Evolutionary conservation across 1,139 yeast species (phyloP).

Genomic region (Scheffersomyces segobiensis): DNA sequence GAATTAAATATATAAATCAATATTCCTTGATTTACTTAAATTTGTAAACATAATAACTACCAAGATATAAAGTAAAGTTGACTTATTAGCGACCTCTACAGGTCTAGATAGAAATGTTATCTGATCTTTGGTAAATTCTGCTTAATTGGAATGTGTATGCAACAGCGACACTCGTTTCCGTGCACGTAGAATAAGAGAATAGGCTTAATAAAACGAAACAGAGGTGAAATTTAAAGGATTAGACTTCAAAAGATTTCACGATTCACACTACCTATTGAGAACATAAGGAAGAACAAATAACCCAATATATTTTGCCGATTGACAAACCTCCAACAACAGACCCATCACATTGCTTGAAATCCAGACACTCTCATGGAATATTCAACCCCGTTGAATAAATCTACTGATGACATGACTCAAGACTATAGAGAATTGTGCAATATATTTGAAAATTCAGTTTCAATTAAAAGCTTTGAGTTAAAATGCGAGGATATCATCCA

Average conservation of each 20-base stretch:
- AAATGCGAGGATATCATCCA: constrained; percentile 6
- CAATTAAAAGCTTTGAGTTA: constrained; percentile 1
- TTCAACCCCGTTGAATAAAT: background rate
- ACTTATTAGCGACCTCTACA: background rate
- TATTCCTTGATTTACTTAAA: background rate
- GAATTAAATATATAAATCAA: background rate
- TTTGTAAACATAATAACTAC: background rate
- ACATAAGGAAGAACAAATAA: background rate
- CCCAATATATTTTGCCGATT: background rate
- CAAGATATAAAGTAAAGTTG: background rate
- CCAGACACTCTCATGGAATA: background rate
- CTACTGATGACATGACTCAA: background rate
- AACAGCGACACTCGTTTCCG: background rate
- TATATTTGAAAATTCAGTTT: background rate
- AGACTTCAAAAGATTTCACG: background rate
- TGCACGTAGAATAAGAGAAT: background rate
- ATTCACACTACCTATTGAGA: background rate
- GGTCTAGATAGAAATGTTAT: background rate
- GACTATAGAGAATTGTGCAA: background rate
- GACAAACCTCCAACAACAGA: background rate
- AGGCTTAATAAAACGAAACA: background rate
- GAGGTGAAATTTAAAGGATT: background rate
- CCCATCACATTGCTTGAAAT: background rate
- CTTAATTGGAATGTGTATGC: background rate
- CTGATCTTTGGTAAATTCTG: background rate